These are phyloP conservation scores for Sporothrix pseudoabietina DNA, from an alignment of 2,329 filamentous ascomycete genomes.

Conservation along the genomic window DNA sequence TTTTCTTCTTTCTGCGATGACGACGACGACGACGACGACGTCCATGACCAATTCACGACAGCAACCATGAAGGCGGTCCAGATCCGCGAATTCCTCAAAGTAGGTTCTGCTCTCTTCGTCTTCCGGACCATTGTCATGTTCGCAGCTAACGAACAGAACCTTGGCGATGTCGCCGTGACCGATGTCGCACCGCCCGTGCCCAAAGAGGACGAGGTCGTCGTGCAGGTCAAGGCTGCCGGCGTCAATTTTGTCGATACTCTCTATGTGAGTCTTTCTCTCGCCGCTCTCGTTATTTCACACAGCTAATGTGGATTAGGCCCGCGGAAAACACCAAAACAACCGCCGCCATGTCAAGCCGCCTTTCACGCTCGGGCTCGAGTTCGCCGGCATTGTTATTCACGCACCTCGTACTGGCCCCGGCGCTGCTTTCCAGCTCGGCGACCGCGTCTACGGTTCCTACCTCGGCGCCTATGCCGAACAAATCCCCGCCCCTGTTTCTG, in stretches of 20 bases:
- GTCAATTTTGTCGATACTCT: slow-evolving; percentile 64
- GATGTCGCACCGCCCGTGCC: slow-evolving; percentile 42
- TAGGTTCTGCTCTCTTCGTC: background rate
- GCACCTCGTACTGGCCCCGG: slow-evolving; percentile 40
- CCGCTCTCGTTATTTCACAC: too few species aligned
- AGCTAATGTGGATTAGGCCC: slow-evolving; percentile 42
- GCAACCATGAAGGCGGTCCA: slow-evolving; percentile 30
- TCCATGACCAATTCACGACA: background rate
- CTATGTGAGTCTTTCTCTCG: slow-evolving; percentile 44
- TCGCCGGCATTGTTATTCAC: slow-evolving; percentile 55
- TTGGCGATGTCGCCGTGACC: slow-evolving; percentile 41
- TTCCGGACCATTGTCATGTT: background rate
- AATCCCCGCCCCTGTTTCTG: slow-evolving; percentile 46
- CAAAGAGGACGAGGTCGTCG: slow-evolving; percentile 44
- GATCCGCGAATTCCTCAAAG: slow-evolving; percentile 25
- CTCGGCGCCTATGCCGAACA: slow-evolving; percentile 57
- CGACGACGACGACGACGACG: background rate
- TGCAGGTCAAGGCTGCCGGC: slow-evolving; percentile 56
- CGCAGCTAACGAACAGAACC: slow-evolving; percentile 24
- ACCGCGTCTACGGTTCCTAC: slow-evolving; percentile 56
- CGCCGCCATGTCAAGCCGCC: slow-evolving; percentile 57
- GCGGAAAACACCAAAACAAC: slow-evolving; percentile 64
- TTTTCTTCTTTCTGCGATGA: background rate
- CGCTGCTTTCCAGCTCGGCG: slow-evolving; percentile 47
- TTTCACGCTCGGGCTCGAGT: slow-evolving; percentile 63